A percentile compares a stretch with the other conserved stretches of the same genome.
Evolutionary conservation across 2,329 filamentous ascomycete genomes (phyloP).

Genomic region (Verticillium klebahnii): DNA sequence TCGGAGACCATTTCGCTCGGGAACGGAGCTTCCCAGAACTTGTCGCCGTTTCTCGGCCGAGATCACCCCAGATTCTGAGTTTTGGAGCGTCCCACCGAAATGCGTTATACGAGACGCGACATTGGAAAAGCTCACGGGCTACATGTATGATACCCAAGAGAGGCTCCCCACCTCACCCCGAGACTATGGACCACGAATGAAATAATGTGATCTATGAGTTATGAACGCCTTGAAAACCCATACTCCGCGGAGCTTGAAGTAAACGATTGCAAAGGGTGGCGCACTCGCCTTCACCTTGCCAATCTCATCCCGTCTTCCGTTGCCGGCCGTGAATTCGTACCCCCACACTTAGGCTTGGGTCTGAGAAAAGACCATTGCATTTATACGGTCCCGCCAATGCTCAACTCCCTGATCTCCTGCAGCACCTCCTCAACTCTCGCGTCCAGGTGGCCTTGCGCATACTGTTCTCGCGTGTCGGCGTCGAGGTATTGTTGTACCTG

Average conservation of each 20-base stretch:
- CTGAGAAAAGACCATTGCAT: neutral
- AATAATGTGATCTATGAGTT: neutral
- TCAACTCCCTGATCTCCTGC: conserved; percentile 94
- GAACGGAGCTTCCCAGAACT: neutral
- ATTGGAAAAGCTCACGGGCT: neutral
- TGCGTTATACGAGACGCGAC: neutral
- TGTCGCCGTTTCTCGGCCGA: neutral
- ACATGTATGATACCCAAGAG: neutral
- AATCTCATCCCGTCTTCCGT: neutral
- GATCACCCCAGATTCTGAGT: neutral
- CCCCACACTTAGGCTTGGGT: neutral
- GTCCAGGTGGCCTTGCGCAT: conserved; percentile 89
- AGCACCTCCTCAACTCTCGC: conserved; percentile 89
- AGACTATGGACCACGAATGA: neutral
- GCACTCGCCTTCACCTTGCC: neutral
- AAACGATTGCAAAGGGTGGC: neutral
- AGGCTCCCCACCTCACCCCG: neutral
- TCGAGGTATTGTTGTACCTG: conserved; percentile 99
- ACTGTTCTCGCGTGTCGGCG: conserved; percentile 91
- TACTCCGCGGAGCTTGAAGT: neutral
- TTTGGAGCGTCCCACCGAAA: neutral
- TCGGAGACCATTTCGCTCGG: neutral
- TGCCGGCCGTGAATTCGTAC: conserved; percentile 1
- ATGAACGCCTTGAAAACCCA: neutral
- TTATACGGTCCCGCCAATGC: conserved; percentile 73